Evolutionary conservation across 257 asterid genomes (phyloP), one percentile per base, ranked within the genome.

Genomic region (Fraxinus pennsylvanica): DNA sequence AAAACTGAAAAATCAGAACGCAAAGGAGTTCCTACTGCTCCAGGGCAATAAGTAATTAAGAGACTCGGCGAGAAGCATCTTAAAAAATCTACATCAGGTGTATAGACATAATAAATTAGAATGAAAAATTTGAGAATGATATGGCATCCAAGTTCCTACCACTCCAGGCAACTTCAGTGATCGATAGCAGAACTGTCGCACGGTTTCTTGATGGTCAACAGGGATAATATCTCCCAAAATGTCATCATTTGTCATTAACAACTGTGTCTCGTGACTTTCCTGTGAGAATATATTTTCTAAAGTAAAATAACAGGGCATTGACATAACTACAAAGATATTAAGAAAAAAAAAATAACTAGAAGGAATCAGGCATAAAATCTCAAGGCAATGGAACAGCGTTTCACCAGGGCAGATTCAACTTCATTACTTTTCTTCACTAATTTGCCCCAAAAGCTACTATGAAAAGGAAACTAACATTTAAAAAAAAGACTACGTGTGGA

Each of bases 211-310:
- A 81, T 96, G 99, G 76, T 92, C 97, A 22, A 50, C 36, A 65
- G 97, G 99, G 57, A 93, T 90, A 79, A 80, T 83, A 84, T 96
- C 97, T 84, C 99, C 99, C 83, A 96, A 84, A 79, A 89, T 3
- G 78, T 96, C 99, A 77, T 96, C 99, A 81, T 90, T 96, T 79
- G 97, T 84, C 91, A 93, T 80, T 68, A 78, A 82, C 74, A 81
- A 61, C 63, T 86, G 91, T 14, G 86, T 50, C 85, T 88, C 93
- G 14, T 79, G 91, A 85, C 79, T 91, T 80, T 78, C 99, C 99
- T 96, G 93, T 79, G 82, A 88, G 67, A 54, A 39, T 54, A 74
- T 80, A 82, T 5, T 41, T 41, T 19, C 52, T 67, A 50, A 22
- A 19, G 54, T 78, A 52, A 52, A 52, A 3, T 69, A 38, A 69